Evolutionary conservation across 805 yeast genomes (phyloP).

Genomic region (Kazachstania psychrophila): DNA sequence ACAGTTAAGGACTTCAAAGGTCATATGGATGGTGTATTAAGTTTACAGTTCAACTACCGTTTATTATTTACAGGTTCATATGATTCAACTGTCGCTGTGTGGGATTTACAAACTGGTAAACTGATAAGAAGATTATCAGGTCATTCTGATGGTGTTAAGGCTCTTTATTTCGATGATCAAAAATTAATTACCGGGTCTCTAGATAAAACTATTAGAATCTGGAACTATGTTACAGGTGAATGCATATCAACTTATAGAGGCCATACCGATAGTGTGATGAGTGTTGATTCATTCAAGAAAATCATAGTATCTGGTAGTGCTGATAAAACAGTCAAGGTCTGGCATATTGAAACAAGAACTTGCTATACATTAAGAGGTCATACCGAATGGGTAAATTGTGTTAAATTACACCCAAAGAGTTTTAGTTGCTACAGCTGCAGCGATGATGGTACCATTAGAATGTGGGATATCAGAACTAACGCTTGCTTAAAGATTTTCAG

Average conservation of each 20-base stretch:
- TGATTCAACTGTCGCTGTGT: constrained; percentile 83
- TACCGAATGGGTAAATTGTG: constrained; percentile 84
- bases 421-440: constrained; percentile 76
- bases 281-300: constrained; percentile 73
- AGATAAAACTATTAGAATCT: constrained; percentile 84
- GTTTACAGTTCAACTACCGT: constrained; percentile 75
- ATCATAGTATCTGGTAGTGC: constrained; percentile 90
- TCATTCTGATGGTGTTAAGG: constrained; percentile 81
- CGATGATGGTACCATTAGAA: constrained; percentile 84
- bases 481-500: constrained; percentile 67
- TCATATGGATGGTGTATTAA: constrained; percentile 81
- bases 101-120: constrained; percentile 80
- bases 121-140: constrained; percentile 71
- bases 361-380: constrained; percentile 93
- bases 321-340: constrained; percentile 83
- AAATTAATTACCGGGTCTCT: constrained; percentile 88
- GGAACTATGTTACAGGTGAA: constrained; percentile 93
- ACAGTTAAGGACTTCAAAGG: constrained; percentile 58
- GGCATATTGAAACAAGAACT: constrained; percentile 92
- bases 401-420: constrained; percentile 72
- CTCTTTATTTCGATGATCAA: constrained; percentile 77
- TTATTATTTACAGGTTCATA: constrained; percentile 84
- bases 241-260: constrained; percentile 92
- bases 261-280: constrained; percentile 75
- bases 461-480: constrained; percentile 88